Conservation (phyloP, 2,329 filamentous ascomycete species). For the Cladosporium sp. region DNA sequence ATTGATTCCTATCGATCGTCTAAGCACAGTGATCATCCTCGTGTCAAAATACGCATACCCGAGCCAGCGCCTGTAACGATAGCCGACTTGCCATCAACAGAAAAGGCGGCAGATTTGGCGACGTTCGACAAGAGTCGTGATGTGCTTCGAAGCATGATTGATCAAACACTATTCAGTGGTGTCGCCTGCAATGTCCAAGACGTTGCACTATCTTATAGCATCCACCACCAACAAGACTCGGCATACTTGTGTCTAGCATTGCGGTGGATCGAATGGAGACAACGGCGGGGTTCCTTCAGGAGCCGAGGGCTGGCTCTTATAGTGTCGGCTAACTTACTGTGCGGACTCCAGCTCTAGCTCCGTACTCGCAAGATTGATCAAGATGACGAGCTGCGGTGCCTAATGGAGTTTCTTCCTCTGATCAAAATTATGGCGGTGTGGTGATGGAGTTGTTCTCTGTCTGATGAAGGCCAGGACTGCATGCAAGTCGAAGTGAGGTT, state of each 20-base stretch:
- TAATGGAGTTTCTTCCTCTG: background rate
- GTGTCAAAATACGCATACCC: slow-evolving; percentile 20
- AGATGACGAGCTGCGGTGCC: background rate
- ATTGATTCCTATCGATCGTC: slow-evolving; percentile 40
- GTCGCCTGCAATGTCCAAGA: background rate
- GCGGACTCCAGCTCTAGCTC: background rate
- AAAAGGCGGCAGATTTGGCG: slow-evolving; percentile 24
- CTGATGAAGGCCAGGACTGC: too few relatives aligned
- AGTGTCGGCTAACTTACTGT: background rate
- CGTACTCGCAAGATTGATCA: background rate
- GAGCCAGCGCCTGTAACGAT: slow-evolving; percentile 45
- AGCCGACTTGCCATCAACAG: slow-evolving; percentile 36
- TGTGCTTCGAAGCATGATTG: background rate
- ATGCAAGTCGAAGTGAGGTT: too few relatives aligned
- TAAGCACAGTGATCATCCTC: background rate
- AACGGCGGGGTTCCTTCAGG: background rate
- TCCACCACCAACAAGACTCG: background rate
- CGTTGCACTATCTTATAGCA: background rate
- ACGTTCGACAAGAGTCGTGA: background rate
- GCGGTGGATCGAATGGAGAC: background rate
- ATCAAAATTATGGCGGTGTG: too few relatives aligned
- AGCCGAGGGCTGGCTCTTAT: background rate
- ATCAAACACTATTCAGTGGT: background rate
- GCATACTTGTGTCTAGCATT: background rate
- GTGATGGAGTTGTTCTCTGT: too few relatives aligned